Percentiles rank a stretch among this genome's conserved stretches.
These are phyloP conservation scores for Aspergillus panamensis DNA, from an alignment of 495 filamentous ascomycete species.

Conservation along the genomic window DNA sequence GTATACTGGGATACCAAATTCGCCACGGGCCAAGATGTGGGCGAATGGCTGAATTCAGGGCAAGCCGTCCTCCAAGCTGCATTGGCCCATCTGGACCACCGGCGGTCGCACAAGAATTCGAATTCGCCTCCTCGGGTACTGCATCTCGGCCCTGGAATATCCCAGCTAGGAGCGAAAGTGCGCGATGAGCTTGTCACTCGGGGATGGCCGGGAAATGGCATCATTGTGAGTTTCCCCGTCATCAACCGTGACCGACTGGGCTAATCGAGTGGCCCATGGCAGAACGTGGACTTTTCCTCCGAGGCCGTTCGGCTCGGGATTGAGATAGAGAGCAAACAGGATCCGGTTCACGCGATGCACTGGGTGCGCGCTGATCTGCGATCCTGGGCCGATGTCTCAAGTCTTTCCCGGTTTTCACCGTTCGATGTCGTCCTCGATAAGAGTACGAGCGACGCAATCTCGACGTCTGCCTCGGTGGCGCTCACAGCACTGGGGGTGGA, in stretches of 20 bases:
- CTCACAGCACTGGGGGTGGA: slow-evolving; percentile 14
- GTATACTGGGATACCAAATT: slow-evolving; percentile 41
- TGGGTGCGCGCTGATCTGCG: slow-evolving; percentile 38
- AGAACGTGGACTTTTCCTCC: slow-evolving; percentile 46
- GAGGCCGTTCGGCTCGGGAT: slow-evolving; percentile 41
- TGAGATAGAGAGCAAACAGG: slow-evolving; percentile 23
- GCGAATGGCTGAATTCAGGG: slow-evolving; percentile 45
- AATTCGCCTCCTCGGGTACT: slow-evolving; percentile 33
- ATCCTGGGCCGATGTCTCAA: slow-evolving; percentile 34
- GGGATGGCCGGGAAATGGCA: slow-evolving; percentile 32
- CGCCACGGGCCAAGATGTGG: slow-evolving; percentile 39
- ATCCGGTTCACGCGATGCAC: slow-evolving; percentile 30
- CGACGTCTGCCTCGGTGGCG: slow-evolving; percentile 26
- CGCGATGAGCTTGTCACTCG: slow-evolving; percentile 31
- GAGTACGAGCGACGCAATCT: slow-evolving; percentile 44
- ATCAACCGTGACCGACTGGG: too few relatives aligned
- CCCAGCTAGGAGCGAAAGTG: slow-evolving; percentile 33
- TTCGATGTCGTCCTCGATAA: slow-evolving; percentile 44
- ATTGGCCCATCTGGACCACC: slow-evolving; percentile 27
- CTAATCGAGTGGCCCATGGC: not conserved
- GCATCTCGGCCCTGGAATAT: slow-evolving; percentile 43
- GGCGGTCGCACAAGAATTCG: not conserved
- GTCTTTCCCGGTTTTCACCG: slow-evolving; percentile 25
- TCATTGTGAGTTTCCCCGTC: slow-evolving; percentile 31
- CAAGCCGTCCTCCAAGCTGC: slow-evolving; percentile 33